Conservation (phyloP, 2,329 filamentous ascomycete species). For the Arthrobotrys sinensis region DNA sequence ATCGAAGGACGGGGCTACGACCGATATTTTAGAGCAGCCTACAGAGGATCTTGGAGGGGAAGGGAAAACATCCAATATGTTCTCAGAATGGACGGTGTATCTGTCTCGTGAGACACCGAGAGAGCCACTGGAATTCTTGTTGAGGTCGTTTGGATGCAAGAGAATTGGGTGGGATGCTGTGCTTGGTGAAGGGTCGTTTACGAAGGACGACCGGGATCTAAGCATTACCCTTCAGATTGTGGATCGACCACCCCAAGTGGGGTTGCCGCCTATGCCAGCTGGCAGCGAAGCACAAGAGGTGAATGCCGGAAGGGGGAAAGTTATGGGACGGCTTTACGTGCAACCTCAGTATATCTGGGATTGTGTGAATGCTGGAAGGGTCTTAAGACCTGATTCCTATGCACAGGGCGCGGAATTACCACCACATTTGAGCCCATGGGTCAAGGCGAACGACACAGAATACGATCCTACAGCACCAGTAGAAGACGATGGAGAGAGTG, state of each 20-base stretch:
- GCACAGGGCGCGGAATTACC: constrained; percentile 90
- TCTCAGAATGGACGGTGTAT: constrained; percentile 80
- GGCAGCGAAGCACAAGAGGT: constrained; percentile 69
- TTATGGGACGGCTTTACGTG: constrained; percentile 92
- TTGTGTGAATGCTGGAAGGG: constrained; percentile 89
- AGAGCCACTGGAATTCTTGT: constrained; percentile 90
- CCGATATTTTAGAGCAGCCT: constrained; percentile 88
- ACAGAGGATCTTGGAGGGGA: constrained; percentile 65
- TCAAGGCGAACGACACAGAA: constrained; percentile 85
- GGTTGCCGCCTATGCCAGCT: constrained; percentile 68
- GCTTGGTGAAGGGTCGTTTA: constrained; percentile 92
- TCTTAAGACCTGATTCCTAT: constrained; percentile 89
- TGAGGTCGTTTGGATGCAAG: constrained; percentile 95
- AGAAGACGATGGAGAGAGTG: constrained; percentile 88
- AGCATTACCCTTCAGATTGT: constrained; percentile 97
- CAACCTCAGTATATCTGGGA: constrained; percentile 99
- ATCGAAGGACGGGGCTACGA: constrained; percentile 77
- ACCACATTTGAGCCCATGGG: constrained; percentile 95
- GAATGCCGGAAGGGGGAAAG: constrained; percentile 74
- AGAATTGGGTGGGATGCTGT: constrained; percentile 94
- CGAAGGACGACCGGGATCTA: constrained; percentile 86
- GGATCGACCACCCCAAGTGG: constrained; percentile 83
- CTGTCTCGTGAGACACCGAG: constrained; percentile 94
- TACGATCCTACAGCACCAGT: constrained; percentile 92
- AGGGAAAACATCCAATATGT: constrained; percentile 69